Percentiles rank a stretch among this genome's conserved stretches.
Evolutionary conservation across 2,329 filamentous ascomycete species (phyloP).

Genomic region (Claviceps monticola): DNA sequence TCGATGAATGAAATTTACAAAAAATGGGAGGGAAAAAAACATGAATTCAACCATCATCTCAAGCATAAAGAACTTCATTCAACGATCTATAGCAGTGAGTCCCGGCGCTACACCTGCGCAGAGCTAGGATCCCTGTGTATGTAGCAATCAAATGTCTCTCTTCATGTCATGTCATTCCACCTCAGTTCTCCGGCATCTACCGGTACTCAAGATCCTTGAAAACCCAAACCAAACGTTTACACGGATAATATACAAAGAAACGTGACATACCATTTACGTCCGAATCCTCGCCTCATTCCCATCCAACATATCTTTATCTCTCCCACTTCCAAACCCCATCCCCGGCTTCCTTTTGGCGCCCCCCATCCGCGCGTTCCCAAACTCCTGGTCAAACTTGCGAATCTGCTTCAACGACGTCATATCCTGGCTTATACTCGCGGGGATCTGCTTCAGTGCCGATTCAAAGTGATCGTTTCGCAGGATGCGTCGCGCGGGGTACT

Average conservation of each 20-base stretch:
- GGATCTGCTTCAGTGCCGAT: slow-evolving; percentile 74
- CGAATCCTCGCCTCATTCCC: slow-evolving; percentile 33
- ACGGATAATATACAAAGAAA: neutral
- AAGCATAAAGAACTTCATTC: too few species aligned
- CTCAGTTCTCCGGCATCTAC: too few species aligned
- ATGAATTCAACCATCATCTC: too few species aligned
- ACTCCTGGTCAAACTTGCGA: slow-evolving; percentile 90
- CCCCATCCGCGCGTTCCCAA: slow-evolving; percentile 64
- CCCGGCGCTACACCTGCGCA: too few species aligned
- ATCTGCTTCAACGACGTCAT: slow-evolving; percentile 80
- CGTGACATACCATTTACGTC: neutral
- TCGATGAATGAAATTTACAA: too few species aligned
- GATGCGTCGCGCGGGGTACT: slow-evolving; percentile 44
- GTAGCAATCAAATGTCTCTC: too few species aligned
- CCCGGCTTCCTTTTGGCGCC: slow-evolving; percentile 31
- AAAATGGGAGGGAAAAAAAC: too few species aligned
- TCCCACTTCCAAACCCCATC: slow-evolving; percentile 45
- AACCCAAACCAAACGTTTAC: neutral
- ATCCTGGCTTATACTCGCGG: slow-evolving; percentile 83
- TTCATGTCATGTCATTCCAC: too few species aligned
- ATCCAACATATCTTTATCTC: slow-evolving; percentile 21
- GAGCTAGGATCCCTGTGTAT: too few species aligned
- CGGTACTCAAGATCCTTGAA: too few species aligned
- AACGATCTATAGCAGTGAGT: too few species aligned
- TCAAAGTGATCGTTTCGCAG: slow-evolving; percentile 65